A percentile compares a stretch with the other conserved stretches of the same genome.
These are phyloP conservation scores for Lasiosphaeriaceae sp. DNA, from an alignment of 495 filamentous ascomycete genomes.

Conservation along the genomic window DNA sequence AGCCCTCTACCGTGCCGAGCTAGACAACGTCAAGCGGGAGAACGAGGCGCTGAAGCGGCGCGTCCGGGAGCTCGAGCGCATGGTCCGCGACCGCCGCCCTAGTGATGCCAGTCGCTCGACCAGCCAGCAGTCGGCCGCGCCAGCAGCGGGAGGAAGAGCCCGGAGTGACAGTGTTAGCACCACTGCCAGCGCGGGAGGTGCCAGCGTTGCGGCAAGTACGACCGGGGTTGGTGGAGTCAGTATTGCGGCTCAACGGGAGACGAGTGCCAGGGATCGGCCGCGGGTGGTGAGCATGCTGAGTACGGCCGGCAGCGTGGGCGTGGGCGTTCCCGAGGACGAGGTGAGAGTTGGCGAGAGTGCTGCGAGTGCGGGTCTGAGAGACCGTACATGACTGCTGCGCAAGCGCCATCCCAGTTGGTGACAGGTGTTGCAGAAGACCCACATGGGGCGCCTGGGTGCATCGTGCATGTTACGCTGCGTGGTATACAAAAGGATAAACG, in stretches of 20 bases:
- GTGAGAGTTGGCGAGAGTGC: constrained; percentile 56
- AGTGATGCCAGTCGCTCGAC: constrained; percentile 35
- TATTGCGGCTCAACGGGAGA: constrained; percentile 28
- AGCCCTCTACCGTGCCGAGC: constrained; percentile 60
- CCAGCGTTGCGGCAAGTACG: constrained; percentile 34
- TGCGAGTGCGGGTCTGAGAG: constrained; percentile 38
- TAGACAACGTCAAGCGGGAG: constrained; percentile 71
- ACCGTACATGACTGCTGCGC: background rate
- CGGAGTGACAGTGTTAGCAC: constrained; percentile 39
- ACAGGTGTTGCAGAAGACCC: too few species aligned
- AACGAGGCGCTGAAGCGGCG: constrained; percentile 73
- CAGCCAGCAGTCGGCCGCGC: constrained; percentile 5
- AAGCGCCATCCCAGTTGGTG: background rate
- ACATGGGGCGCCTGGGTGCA: too few species aligned
- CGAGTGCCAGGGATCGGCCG: constrained; percentile 22
- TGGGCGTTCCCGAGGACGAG: constrained; percentile 47
- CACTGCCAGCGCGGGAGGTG: constrained; percentile 36
- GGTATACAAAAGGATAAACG: too few species aligned
- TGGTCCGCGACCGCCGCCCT: constrained; percentile 41
- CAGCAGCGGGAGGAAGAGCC: background rate
- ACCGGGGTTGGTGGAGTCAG: constrained; percentile 24
- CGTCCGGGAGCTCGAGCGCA: constrained; percentile 68
- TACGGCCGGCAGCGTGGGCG: constrained; percentile 31
- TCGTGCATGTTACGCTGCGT: too few species aligned
- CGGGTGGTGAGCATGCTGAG: constrained; percentile 34